A percentile compares a stretch with the other conserved stretches of the same genome.
These are phyloP conservation scores for Pleurotus salmoneostramineus DNA, from an alignment of 768 basidiomycete genomes.

Conservation along the genomic window DNA sequence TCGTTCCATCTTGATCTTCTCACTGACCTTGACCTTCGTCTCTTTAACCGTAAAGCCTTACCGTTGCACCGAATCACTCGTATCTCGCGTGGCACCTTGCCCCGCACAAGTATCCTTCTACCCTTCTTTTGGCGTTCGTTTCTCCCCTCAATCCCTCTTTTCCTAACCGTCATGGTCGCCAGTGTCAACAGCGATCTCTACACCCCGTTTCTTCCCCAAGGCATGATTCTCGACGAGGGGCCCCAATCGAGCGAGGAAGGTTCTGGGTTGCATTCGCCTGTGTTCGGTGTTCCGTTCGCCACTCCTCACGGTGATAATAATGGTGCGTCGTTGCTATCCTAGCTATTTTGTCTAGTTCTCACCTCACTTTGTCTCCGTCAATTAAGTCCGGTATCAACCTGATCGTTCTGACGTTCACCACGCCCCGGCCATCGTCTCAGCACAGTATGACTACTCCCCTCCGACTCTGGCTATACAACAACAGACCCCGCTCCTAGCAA, in stretches of 20 bases:
- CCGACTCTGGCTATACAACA: slow-evolving; percentile 33
- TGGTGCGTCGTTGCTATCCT: slow-evolving; percentile 52
- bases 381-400: slow-evolving; percentile 70
- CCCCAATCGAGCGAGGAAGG: slow-evolving; percentile 73
- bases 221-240: slow-evolving; percentile 56
- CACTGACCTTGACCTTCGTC: not conserved
- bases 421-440: slow-evolving; percentile 43
- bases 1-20: slow-evolving; percentile 3
- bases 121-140: slow-evolving; percentile 18
- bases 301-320: slow-evolving; percentile 43
- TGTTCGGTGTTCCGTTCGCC: slow-evolving; percentile 48
- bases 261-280: slow-evolving; percentile 72
- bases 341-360: slow-evolving; percentile 38
- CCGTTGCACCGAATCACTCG: slow-evolving; percentile 19
- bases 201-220: slow-evolving; percentile 45
- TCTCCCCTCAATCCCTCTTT: slow-evolving; percentile 24
- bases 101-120: slow-evolving; percentile 19
- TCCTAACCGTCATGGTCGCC: slow-evolving; percentile 48
- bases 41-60: slow-evolving; percentile 23
- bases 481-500: slow-evolving; percentile 46
- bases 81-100: slow-evolving; percentile 44
- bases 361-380: slow-evolving; percentile 33
- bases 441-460: slow-evolving; percentile 46
- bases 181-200: slow-evolving; percentile 51
- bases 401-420: slow-evolving; percentile 43